Conservation (phyloP, 495 filamentous ascomycete species). For the Thermochaetoides thermophila region DNA sequence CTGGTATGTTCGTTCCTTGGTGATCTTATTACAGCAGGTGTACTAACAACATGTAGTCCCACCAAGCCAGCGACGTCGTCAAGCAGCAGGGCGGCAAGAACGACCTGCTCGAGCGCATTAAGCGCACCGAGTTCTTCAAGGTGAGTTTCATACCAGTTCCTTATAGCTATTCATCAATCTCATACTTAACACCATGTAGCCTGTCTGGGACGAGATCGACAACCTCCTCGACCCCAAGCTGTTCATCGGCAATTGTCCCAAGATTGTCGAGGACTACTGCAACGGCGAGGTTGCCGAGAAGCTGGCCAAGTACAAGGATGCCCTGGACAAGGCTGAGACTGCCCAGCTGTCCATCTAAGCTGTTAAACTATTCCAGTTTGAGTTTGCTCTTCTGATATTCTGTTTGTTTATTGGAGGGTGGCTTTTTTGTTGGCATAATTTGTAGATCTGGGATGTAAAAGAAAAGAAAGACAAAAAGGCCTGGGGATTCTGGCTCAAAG, state of each 20-base stretch:
- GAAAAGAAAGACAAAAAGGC: too few relatives aligned
- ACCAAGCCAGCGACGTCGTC: slow-evolving; percentile 65
- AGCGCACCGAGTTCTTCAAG: slow-evolving; percentile 59
- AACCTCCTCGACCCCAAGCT: slow-evolving; percentile 51
- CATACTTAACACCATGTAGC: slow-evolving; percentile 11
- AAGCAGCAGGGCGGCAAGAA: slow-evolving; percentile 67
- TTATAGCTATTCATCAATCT: not conserved
- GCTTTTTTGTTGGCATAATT: too few relatives aligned
- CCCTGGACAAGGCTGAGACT: slow-evolving; percentile 9
- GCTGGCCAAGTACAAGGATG: slow-evolving; percentile 14
- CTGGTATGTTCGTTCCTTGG: slow-evolving; percentile 25
- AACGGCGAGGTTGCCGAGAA: slow-evolving; percentile 15
- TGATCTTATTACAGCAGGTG: not conserved
- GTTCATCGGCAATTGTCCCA: slow-evolving; percentile 45
- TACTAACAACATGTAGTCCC: slow-evolving; percentile 26
- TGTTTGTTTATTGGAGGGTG: not conserved
- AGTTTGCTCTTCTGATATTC: not conserved
- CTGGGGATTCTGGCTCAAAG: too few relatives aligned
- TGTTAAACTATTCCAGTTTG: too few relatives aligned
- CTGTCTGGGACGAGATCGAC: slow-evolving; percentile 66
- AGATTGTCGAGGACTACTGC: slow-evolving; percentile 35
- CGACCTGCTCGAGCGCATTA: slow-evolving; percentile 72
- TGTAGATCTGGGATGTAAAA: too few relatives aligned
- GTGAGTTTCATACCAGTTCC: slow-evolving; percentile 1
- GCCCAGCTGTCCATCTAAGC: slow-evolving; percentile 19